These are phyloP conservation scores for Tetragonia tetragonoides DNA, from an alignment of 148 eudicot species.

Conservation along the genomic window DNA sequence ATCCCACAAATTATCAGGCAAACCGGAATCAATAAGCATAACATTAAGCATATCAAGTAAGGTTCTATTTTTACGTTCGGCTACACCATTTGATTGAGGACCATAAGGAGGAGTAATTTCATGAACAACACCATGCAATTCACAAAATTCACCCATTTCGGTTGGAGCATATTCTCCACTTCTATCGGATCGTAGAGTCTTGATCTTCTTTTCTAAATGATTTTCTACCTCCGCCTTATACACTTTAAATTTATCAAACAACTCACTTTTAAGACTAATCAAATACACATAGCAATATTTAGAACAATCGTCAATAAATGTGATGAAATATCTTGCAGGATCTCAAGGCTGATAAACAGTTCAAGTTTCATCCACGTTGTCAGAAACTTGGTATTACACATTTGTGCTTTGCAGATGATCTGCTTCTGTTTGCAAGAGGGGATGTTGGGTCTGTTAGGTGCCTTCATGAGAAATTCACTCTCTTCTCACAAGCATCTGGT, in stretches of 20 bases:
- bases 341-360: too few relatives aligned
- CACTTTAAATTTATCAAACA: slow-evolving; percentile 1
- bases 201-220: slow-evolving; percentile 9
- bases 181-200: slow-evolving; percentile 1
- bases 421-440: neutral
- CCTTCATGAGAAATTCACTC: neutral
- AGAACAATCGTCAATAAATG: slow-evolving; percentile 10
- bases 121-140: slow-evolving; percentile 3
- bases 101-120: slow-evolving; percentile 5
- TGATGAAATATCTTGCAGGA: slow-evolving; percentile 17
- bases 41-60: slow-evolving; percentile 9
- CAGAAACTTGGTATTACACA: neutral
- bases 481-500: neutral
- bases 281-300: slow-evolving; percentile 14
- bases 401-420: neutral
- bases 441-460: neutral
- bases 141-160: slow-evolving; percentile 3
- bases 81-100: slow-evolving; percentile 8
- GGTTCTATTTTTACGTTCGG: slow-evolving; percentile 15
- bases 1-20: neutral
- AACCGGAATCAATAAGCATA: neutral
- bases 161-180: slow-evolving; percentile 6
- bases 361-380: neutral
- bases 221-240: neutral
- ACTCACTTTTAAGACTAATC: neutral